A percentile compares a stretch with the other conserved stretches of the same genome.
Conservation (phyloP, 352 stramenopile species). For the Pythium monospermum region DNA sequence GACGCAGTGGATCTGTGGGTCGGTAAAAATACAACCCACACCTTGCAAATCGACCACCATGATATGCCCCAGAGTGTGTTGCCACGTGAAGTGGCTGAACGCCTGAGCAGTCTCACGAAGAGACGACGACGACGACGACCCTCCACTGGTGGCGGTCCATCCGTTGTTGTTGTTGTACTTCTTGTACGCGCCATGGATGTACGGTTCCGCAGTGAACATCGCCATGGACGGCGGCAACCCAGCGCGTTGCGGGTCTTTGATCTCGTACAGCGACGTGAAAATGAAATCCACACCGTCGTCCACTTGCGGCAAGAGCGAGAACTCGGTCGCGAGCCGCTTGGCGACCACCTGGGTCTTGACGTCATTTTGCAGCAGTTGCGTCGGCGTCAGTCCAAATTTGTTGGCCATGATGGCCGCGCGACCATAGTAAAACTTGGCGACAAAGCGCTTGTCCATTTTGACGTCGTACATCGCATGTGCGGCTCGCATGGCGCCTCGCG, state of each 20-base stretch:
- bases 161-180: slow-evolving; percentile 50
- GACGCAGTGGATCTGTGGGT: slow-evolving; percentile 39
- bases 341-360: slow-evolving; percentile 35
- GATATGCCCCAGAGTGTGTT: slow-evolving; percentile 28
- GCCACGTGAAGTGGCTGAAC: slow-evolving; percentile 41
- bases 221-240: slow-evolving; percentile 10
- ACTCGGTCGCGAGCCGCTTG: slow-evolving; percentile 30
- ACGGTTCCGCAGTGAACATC: slow-evolving; percentile 39
- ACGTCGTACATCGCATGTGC: slow-evolving; percentile 32
- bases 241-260: slow-evolving; percentile 10
- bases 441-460: slow-evolving; percentile 24
- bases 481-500: slow-evolving; percentile 30
- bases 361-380: no score
- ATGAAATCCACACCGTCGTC: slow-evolving; percentile 37
- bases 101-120: slow-evolving; percentile 26
- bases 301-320: slow-evolving; percentile 22
- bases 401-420: slow-evolving; percentile 8
- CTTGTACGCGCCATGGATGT: slow-evolving; percentile 31
- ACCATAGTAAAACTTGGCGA: slow-evolving; percentile 37
- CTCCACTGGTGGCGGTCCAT: no score
- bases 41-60: slow-evolving; percentile 41
- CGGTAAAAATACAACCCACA: slow-evolving; percentile 36
- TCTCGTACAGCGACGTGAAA: slow-evolving; percentile 39
- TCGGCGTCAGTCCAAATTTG: no score
- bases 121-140: background rate